phyloP scores from a whole-genome alignment of 2,329 filamentous ascomycete genomes.

The Paracoccidioides brasiliensis region DNA sequence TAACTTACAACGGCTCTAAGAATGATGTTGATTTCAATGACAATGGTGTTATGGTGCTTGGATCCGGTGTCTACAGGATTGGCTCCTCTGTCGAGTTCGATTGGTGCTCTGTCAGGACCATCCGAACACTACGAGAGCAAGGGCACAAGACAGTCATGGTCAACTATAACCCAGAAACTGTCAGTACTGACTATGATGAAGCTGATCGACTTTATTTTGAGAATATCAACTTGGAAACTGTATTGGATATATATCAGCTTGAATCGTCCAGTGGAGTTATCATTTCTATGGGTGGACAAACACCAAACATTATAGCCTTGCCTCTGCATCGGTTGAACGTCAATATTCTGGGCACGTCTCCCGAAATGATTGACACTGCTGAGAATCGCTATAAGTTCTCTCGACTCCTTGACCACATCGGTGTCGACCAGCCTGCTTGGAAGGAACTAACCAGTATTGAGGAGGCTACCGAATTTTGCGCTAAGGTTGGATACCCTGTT shows the following conservation, averaged over 20 bases:
- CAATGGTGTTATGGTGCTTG: slow-evolving; percentile 88
- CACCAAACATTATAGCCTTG: slow-evolving; percentile 92
- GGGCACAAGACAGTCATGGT: slow-evolving; percentile 95
- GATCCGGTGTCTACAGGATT: slow-evolving; percentile 92
- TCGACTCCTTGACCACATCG: slow-evolving; percentile 89
- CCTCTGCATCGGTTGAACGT: slow-evolving; percentile 79
- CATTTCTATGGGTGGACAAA: slow-evolving; percentile 93
- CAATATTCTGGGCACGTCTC: slow-evolving; percentile 86
- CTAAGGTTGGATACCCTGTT: slow-evolving; percentile 81
- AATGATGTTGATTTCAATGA: slow-evolving; percentile 77
- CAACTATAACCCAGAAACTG: slow-evolving; percentile 84
- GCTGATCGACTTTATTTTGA: slow-evolving; percentile 93
- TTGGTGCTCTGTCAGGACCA: slow-evolving; percentile 93
- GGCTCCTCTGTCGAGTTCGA: slow-evolving; percentile 98
- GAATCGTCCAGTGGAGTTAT: slow-evolving; percentile 75
- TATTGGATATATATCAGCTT: slow-evolving; percentile 85
- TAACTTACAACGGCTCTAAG: slow-evolving; percentile 86
- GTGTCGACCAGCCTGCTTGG: slow-evolving; percentile 93
- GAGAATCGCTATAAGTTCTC: slow-evolving; percentile 99
- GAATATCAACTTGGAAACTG: slow-evolving; percentile 79
- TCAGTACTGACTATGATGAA: slow-evolving; percentile 85
- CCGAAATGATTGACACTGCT: slow-evolving; percentile 96
- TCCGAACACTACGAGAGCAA: slow-evolving; percentile 72
- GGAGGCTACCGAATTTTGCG: slow-evolving; percentile 77
- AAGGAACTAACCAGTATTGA: slow-evolving; percentile 93